phyloP scores from a whole-genome alignment of 208 protist species.

The Trichomonas vaginalis region DNA sequence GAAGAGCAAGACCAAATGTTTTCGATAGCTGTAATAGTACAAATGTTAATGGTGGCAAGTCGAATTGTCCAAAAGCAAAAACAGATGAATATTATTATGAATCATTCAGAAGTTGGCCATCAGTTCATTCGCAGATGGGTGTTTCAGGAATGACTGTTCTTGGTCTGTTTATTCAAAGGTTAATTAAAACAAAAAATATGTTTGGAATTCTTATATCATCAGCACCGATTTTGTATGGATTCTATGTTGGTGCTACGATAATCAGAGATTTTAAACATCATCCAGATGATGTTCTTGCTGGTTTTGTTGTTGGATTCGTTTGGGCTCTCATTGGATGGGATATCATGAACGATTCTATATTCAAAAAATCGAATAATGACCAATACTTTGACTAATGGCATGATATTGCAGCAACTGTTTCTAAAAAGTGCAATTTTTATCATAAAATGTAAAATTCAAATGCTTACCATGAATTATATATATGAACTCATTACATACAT shows the following conservation, averaged over 20 bases:
- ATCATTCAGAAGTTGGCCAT: background rate
- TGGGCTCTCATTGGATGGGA: background rate
- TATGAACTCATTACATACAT: too few relatives aligned
- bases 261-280: background rate
- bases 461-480: too few relatives aligned
- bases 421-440: too few relatives aligned
- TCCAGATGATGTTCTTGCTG: background rate
- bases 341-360: background rate
- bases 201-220: background rate
- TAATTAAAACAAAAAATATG: background rate
- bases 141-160: background rate
- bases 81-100: background rate
- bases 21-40: background rate
- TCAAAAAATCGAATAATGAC: too few relatives aligned
- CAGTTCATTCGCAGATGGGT: background rate
- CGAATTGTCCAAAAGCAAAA: too few relatives aligned
- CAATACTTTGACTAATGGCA: too few relatives aligned
- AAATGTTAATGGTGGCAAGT: background rate
- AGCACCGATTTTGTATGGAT: background rate
- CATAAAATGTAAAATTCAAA: too few relatives aligned
- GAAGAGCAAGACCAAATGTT: background rate
- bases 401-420: too few relatives aligned
- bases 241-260: background rate
- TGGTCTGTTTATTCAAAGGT: background rate
- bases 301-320: background rate